phyloP scores from a whole-genome alignment of 805 yeast species.

The Wickerhamiella alocasiicola region DNA sequence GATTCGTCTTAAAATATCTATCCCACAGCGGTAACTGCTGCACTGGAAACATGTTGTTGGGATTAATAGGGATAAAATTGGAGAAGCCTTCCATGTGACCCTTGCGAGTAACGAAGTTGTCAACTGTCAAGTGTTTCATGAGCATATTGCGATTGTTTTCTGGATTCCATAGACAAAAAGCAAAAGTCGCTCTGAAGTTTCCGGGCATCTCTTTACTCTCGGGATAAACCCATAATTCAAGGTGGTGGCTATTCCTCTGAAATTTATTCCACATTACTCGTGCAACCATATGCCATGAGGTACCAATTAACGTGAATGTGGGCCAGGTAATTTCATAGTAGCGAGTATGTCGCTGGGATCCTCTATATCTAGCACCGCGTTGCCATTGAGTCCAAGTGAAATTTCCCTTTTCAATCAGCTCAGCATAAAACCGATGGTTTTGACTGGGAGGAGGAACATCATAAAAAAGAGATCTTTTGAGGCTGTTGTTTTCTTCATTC shows the following conservation, averaged over 20 bases:
- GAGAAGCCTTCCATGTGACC: background rate
- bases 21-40: background rate
- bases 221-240: background rate
- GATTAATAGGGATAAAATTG: background rate
- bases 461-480: background rate
- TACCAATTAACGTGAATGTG: background rate
- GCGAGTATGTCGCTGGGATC: background rate
- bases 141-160: background rate
- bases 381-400: slow-evolving; percentile 3
- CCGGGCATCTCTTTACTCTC: background rate
- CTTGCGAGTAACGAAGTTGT: background rate
- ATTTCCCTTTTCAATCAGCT: slow-evolving; percentile 3
- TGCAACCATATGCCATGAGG: background rate
- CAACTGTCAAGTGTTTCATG: background rate
- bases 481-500: slow-evolving; percentile 1
- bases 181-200: background rate
- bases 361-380: background rate
- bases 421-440: slow-evolving; percentile 2
- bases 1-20: background rate
- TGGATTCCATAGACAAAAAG: slow-evolving; percentile 1
- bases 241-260: background rate
- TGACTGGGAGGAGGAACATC: background rate
- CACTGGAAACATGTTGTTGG: background rate
- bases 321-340: slow-evolving; percentile 1
- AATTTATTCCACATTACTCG: background rate